Percentiles rank a stretch among this genome's conserved stretches.
phyloP scores from a whole-genome alignment of 2,329 filamentous ascomycete species.

The Aspergillus ustus region DNA sequence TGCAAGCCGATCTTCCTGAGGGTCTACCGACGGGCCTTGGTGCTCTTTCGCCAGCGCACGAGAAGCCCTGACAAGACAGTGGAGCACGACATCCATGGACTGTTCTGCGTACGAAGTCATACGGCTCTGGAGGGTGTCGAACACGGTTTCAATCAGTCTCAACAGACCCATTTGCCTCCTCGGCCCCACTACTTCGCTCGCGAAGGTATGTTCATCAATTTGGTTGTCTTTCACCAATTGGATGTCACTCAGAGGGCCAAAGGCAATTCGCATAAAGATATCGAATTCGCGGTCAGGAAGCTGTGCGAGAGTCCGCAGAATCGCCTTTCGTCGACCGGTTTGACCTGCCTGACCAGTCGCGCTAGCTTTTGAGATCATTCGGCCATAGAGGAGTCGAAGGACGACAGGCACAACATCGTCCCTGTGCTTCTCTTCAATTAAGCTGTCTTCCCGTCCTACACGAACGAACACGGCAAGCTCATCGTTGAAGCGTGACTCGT shows the following conservation, averaged over 20 bases:
- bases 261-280: conserved; percentile 81
- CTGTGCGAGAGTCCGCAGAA: conserved; percentile 78
- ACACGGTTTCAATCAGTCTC: conserved; percentile 86
- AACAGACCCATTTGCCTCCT: conserved; percentile 89
- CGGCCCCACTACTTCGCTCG: conserved; percentile 63
- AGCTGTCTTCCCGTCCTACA: conserved; percentile 64
- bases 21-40: conserved; percentile 31
- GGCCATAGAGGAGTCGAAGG: conserved; percentile 84
- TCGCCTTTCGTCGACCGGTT: conserved; percentile 73
- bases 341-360: conserved; percentile 77
- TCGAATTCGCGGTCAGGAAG: conserved; percentile 75
- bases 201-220: conserved; percentile 59
- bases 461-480: conserved; percentile 89
- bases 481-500: conserved; percentile 90
- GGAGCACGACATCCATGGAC: conserved; percentile 77
- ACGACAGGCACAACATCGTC: conserved; percentile 80
- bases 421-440: conserved; percentile 75
- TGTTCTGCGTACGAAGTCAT: conserved; percentile 69
- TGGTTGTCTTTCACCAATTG: conserved; percentile 59
- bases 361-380: conserved; percentile 81
- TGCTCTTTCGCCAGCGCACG: conserved; percentile 50
- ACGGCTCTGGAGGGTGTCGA: conserved; percentile 79
- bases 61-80: conserved; percentile 76
- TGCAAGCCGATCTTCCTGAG: conserved; percentile 36
- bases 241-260: conserved; percentile 70